phyloP scores from a whole-genome alignment of 169 alveolate genomes.

The Fabrea salina region DNA sequence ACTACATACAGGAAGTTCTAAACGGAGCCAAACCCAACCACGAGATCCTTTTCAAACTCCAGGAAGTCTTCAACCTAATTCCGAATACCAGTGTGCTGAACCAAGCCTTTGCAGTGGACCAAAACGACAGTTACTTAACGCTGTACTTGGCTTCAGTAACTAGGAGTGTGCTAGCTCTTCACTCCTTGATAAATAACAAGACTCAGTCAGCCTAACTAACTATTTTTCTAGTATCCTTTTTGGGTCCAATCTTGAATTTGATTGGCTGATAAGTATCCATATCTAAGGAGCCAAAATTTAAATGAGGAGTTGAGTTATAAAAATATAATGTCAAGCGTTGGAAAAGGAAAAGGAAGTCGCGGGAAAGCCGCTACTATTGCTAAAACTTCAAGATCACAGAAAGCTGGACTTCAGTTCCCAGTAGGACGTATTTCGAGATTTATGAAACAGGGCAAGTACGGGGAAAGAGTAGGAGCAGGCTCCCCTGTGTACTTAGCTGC shows the following conservation, averaged over 20 bases:
- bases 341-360: constrained; percentile 36
- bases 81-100: neutral
- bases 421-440: constrained; percentile 98
- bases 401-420: constrained; percentile 99
- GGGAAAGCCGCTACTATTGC: constrained; percentile 30
- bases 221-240: neutral
- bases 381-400: constrained; percentile 90
- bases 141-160: constrained; percentile 19
- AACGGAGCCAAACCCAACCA: constrained; percentile 5
- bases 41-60: constrained; percentile 16
- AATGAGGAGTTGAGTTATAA: neutral
- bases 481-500: constrained; percentile 99
- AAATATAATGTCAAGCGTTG: constrained; percentile 19
- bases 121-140: neutral
- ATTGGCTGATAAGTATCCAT: constrained; percentile 35
- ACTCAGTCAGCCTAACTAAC: constrained; percentile 6
- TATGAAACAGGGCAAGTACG: constrained; percentile 95
- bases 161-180: constrained; percentile 8
- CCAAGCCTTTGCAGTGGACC: constrained; percentile 3
- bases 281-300: constrained; percentile 2
- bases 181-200: constrained; percentile 20
- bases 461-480: constrained; percentile 98
- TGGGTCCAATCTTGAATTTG: neutral
- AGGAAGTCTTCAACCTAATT: constrained; percentile 13
- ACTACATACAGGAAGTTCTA: neutral